Base-by-base conservation (phyloP, 2,329 filamentous ascomycete genomes). In the Paraphoma chrysanthemicola region DNA sequence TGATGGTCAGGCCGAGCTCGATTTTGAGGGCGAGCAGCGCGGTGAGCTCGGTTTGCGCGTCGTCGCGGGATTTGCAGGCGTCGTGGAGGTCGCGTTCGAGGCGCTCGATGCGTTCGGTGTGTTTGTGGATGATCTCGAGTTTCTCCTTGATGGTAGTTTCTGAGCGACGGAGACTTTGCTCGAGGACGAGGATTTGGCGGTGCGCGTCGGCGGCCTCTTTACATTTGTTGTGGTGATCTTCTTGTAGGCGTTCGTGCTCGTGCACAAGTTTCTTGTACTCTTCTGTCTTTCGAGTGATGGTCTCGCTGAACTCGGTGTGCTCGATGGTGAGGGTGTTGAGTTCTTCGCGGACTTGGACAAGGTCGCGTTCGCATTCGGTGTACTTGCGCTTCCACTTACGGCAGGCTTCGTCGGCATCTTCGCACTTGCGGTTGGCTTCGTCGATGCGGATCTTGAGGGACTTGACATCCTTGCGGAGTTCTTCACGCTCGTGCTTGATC, bases 81-180 rank as follows among this genome's bases (percentile, higher is more conserved):
- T 42, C 51, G 28, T 54, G 44, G 10, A 46, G 43, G 31, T 58
- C 51, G 12, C 42, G 36, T 38, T 50, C 44, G 42, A 51, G 18
- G 36, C 44, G 48, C 18, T 58, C 46, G 44, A 54, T 54, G 43
- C 46, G 46, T 45, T 58, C 55, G 29, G 30, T 39, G 30, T 48
- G 48, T 18, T 29, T 48, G 44, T 56, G 54, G 14, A 56, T 51
- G 9, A 17, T n/a, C 28, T 51, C 48, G 10, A 36, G 39, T 16
- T 51, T 51, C 39, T 56, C 49, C 12, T 43, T 56, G 51, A 58
- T 29, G 7, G 51, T 51, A 7, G 16, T 36, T 17, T 58, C 55
- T 11, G 30, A 17, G 38, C 51, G 51, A 3, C 36, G 47, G 4
- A 58, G 33, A 1, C 33, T 33, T 33, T 58, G 46, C 31, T 58